Evolutionary conservation across 345 rosid species (phyloP).

Genomic region (Moricandia moricandioides): DNA sequence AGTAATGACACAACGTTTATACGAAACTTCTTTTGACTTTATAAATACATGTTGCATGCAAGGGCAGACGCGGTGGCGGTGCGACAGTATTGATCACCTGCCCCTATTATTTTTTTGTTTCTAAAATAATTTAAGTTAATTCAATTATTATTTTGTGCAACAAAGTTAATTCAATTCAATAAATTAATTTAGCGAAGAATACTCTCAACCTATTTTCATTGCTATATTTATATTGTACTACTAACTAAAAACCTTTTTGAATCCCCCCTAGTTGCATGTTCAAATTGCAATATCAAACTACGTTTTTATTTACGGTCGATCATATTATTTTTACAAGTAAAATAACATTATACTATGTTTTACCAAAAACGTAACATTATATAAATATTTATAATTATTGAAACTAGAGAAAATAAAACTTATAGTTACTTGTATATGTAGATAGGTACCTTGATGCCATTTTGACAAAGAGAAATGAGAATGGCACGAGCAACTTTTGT

Average conservation of each 20-base stretch:
- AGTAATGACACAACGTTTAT: not conserved
- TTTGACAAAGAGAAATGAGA: conserved; percentile 44
- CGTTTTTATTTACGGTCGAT: not conserved
- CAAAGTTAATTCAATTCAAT: not conserved
- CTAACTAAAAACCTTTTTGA: not conserved
- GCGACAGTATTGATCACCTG: not conserved
- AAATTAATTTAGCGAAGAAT: not conserved
- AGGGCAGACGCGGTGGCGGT: too few relatives aligned
- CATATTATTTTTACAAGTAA: not conserved
- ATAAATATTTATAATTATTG: not conserved
- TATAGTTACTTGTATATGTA: not conserved
- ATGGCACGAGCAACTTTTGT: conserved; percentile 56
- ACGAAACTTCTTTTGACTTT: not conserved
- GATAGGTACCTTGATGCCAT: conserved; percentile 47
- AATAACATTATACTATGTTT: not conserved
- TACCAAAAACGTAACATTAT: not conserved
- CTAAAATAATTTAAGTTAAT: not conserved
- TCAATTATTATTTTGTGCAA: not conserved
- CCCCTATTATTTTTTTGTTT: not conserved
- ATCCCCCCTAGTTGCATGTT: not conserved
- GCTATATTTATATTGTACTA: not conserved
- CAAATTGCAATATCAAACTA: not conserved
- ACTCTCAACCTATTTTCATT: not conserved
- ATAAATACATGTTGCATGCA: not conserved
- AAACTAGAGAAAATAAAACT: not conserved